Evolutionary conservation across 2,329 filamentous ascomycete genomes (phyloP).

Genomic region (Hansfordia pulvinata): DNA sequence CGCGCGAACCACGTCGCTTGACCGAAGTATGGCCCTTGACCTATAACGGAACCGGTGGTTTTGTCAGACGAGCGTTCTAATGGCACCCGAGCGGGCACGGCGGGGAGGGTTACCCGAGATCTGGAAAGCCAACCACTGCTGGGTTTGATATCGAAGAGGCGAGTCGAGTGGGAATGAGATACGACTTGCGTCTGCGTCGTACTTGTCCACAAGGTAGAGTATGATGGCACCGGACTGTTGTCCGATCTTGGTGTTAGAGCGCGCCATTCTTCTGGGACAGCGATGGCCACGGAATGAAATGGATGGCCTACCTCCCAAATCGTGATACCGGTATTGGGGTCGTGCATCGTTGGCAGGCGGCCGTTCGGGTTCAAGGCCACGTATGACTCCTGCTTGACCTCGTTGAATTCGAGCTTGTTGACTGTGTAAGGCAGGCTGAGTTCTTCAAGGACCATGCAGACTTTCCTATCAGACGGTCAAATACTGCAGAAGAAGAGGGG

Average conservation of each 20-base stretch:
- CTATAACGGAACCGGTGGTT: too few species aligned
- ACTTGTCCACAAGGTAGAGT: slow-evolving; percentile 26
- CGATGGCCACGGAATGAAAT: too few species aligned
- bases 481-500: too few species aligned
- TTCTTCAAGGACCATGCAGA: slow-evolving; percentile 14
- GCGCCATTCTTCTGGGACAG: too few species aligned
- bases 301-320: too few species aligned
- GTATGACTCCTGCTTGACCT: not conserved
- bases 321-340: not conserved
- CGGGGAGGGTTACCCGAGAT: too few species aligned
- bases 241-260: too few species aligned
- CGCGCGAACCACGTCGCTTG: slow-evolving; percentile 22
- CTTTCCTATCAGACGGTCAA: too few species aligned
- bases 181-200: slow-evolving; percentile 23
- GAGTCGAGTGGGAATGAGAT: too few species aligned
- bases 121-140: slow-evolving; percentile 29
- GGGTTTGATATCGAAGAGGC: too few species aligned
- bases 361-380: slow-evolving; percentile 1
- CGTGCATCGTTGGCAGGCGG: not conserved
- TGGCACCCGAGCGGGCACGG: too few species aligned
- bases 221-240: slow-evolving; percentile 30
- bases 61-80: too few species aligned
- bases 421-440: not conserved
- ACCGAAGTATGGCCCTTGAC: slow-evolving; percentile 27
- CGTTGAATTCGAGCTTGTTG: not conserved